phyloP scores from a whole-genome alignment of 2,329 filamentous ascomycete species.

The Shiraia bambusicola region DNA sequence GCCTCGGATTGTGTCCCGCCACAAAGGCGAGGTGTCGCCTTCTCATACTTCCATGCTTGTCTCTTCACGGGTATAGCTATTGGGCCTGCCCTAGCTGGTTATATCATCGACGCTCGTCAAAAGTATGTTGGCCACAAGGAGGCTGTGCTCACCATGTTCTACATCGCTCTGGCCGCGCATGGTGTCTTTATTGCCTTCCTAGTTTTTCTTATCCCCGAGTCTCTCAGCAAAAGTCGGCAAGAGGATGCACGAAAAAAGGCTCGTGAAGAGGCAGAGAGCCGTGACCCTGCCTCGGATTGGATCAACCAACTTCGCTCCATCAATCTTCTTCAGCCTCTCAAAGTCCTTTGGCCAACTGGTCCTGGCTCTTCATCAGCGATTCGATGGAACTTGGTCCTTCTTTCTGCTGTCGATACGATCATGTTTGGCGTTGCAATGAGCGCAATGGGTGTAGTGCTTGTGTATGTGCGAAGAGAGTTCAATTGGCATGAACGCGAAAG shows the following conservation, averaged over 20 bases:
- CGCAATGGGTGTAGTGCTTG: slow-evolving; percentile 74
- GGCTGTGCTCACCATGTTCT: slow-evolving; percentile 79
- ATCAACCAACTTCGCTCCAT: slow-evolving; percentile 48
- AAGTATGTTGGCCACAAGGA: slow-evolving; percentile 59
- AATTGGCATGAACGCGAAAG: slow-evolving; percentile 80
- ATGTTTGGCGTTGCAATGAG: slow-evolving; percentile 83
- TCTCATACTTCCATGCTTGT: slow-evolving; percentile 87
- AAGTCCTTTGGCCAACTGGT: slow-evolving; percentile 73
- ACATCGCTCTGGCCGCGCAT: slow-evolving; percentile 73
- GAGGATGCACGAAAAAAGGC: slow-evolving; percentile 69
- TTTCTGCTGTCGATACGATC: slow-evolving; percentile 78
- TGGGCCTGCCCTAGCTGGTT: slow-evolving; percentile 79
- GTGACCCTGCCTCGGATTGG: slow-evolving; percentile 44
- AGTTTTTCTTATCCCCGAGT: slow-evolving; percentile 76
- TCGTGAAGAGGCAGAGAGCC: slow-evolving; percentile 43
- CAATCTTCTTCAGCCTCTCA: slow-evolving; percentile 76
- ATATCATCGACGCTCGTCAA: slow-evolving; percentile 64
- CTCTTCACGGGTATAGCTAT: slow-evolving; percentile 87
- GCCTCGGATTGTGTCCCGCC: slow-evolving; percentile 85
- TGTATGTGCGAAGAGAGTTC: slow-evolving; percentile 81
- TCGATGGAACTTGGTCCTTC: slow-evolving; percentile 76
- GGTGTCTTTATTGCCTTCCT: slow-evolving; percentile 72
- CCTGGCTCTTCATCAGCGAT: slow-evolving; percentile 61
- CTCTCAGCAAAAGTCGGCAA: slow-evolving; percentile 73
- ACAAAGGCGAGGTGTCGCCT: slow-evolving; percentile 74